Conservation (phyloP, 805 yeast species). For the Scheffersomyces ergatensis region DNA sequence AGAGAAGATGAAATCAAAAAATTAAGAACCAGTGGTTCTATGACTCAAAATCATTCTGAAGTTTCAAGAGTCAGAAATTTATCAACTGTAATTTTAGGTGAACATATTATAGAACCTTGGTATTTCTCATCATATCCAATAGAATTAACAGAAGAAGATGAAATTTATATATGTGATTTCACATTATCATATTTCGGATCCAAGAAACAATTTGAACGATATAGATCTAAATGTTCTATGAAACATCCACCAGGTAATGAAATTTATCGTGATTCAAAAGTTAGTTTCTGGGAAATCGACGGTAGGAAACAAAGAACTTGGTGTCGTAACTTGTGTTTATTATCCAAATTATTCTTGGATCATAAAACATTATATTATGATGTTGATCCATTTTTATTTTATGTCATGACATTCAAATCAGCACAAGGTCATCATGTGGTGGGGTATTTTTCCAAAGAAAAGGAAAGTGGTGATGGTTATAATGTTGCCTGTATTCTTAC, state of each 20-base stretch:
- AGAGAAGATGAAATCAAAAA: slow-evolving; percentile 92
- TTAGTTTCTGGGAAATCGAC: slow-evolving; percentile 95
- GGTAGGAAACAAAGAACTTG: slow-evolving; percentile 95
- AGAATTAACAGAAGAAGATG: slow-evolving; percentile 90
- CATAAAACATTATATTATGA: slow-evolving; percentile 96
- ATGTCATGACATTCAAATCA: slow-evolving; percentile 90
- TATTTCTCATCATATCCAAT: slow-evolving; percentile 96
- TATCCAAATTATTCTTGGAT: slow-evolving; percentile 88
- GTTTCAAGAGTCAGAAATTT: slow-evolving; percentile 89
- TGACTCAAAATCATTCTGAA: slow-evolving; percentile 86
- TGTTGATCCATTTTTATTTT: slow-evolving; percentile 95
- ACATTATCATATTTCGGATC: slow-evolving; percentile 87
- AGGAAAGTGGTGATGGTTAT: slow-evolving; percentile 91
- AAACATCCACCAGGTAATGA: slow-evolving; percentile 99
- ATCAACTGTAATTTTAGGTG: slow-evolving; percentile 76
- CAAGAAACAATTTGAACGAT: slow-evolving; percentile 86
- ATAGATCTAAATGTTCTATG: slow-evolving; percentile 80
- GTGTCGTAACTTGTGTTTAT: slow-evolving; percentile 91
- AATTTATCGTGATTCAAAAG: slow-evolving; percentile 87
- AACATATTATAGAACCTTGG: slow-evolving; percentile 96
- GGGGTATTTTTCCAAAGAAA: slow-evolving; percentile 95
- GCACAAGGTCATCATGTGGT: slow-evolving; percentile 93
- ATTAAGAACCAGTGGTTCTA: slow-evolving; percentile 91
- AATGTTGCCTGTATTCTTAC: slow-evolving; percentile 97
- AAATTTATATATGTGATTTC: slow-evolving; percentile 87